Base-by-base conservation (phyloP, 495 filamentous ascomycete genomes). In the Penicillium salamii region DNA sequence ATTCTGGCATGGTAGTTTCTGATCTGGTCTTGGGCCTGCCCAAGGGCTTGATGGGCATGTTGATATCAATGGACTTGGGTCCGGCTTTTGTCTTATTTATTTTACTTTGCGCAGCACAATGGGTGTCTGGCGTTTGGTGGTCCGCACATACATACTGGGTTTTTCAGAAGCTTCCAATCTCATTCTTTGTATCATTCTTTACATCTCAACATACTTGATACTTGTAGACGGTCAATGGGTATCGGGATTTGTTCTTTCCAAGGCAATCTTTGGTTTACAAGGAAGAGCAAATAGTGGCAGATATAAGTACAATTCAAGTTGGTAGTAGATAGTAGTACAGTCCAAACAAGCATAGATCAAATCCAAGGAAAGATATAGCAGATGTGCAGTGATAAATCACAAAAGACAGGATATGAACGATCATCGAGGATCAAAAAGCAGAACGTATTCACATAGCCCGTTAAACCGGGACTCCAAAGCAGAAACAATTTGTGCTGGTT, bases 401-500 rank as follows among this genome's bases (percentile, higher is more conserved):
- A 29, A 15, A 18, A 38, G 12, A 26, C n/a, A 9, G 14, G 21
- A 48, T 47, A 48, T 48, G n/a, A 40, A 26, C 35, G 37, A 18
- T 26, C 42, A 29, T 19, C 2, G 33, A 12, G 29, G 45, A 14
- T 28, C 8, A 26, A 36, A 37, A 31, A 42, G 29, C 38, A 55
- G 18, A 52, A 29, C 42, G 47, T 52, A 58, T 52, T 55, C 47
- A 57, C 63, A 68, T 61, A 60, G 29, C 50, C 62, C 58, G 63
- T 56, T 49, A 50, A 49, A 34, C 29, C 24, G 34, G 37, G 43
- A 49, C 37, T 19, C 26, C 18, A 49, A 35, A 42, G 43, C 20
- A 21, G 13, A 32, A 40, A 35, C 34, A 28, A 41, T 44, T 43
- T 42, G 58, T 52, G 48, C 40, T 34, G 19, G 19, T 14, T 28